phyloP scores from a whole-genome alignment of 176 grass and related monocot genomes.

The Triticum dicoccoides region DNA sequence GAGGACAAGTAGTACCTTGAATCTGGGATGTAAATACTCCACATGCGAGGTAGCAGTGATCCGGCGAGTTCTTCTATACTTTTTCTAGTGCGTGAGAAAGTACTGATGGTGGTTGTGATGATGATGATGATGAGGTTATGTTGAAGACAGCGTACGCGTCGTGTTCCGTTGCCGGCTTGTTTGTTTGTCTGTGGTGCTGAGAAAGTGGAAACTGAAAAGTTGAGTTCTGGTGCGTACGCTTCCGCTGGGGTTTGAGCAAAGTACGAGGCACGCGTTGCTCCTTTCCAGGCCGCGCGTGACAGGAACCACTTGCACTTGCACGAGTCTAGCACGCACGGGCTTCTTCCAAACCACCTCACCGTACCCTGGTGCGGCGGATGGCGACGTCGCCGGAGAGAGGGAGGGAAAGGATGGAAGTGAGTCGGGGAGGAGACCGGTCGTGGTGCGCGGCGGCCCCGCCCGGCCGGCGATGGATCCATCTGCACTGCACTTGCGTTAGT shows the following conservation, averaged over 20 bases:
- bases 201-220: neutral
- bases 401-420: no score
- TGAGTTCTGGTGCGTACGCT: neutral
- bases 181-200: neutral
- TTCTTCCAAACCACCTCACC: neutral
- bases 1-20: neutral
- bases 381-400: no score
- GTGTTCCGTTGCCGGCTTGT: neutral
- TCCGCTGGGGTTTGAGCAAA: neutral
- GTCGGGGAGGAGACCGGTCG: neutral
- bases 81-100: neutral
- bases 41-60: neutral
- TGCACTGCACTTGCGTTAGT: neutral
- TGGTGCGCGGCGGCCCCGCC: neutral
- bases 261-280: neutral
- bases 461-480: neutral
- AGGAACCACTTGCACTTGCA: neutral
- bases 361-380: neutral
- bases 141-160: neutral
- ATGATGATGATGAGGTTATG: neutral
- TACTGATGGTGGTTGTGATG: neutral
- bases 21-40: constrained; percentile 36
- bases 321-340: neutral
- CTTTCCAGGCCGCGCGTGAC: neutral
- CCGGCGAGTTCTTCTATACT: neutral